A percentile compares a stretch with the other conserved stretches of the same genome.
Conservation (phyloP, 495 filamentous ascomycete species). For the Podospora australis region DNA sequence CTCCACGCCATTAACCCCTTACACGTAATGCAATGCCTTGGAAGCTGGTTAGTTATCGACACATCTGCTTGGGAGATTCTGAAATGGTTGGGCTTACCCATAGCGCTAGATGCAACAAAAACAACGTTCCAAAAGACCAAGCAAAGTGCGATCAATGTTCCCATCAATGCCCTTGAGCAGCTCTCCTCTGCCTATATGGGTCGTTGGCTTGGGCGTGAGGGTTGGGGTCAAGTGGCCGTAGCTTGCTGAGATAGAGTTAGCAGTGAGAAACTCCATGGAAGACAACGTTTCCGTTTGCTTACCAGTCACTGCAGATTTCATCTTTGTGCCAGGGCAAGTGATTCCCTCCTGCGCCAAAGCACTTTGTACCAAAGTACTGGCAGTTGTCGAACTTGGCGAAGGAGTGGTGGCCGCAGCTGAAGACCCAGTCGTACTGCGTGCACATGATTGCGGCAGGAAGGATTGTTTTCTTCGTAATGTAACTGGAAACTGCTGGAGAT, state of each 20-base stretch:
- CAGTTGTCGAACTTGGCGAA: conserved; percentile 24
- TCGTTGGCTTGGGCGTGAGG: neutral
- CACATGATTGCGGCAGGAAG: conserved; percentile 15
- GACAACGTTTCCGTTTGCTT: neutral
- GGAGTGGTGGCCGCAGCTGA: conserved; percentile 19
- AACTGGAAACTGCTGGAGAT: too few relatives aligned
- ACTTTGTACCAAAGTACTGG: conserved; percentile 16
- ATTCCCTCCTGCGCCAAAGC: conserved; percentile 17
- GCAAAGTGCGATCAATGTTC: too few relatives aligned
- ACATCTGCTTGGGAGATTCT: too few relatives aligned
- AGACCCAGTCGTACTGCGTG: conserved; percentile 22
- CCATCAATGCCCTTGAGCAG: too few relatives aligned
- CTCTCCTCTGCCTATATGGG: neutral
- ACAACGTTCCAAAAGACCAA: too few relatives aligned
- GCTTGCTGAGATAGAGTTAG: neutral
- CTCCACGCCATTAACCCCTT: too few relatives aligned
- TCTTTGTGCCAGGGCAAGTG: conserved; percentile 11
- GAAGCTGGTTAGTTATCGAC: too few relatives aligned
- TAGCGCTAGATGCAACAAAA: too few relatives aligned
- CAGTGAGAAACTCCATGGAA: neutral
- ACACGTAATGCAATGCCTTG: too few relatives aligned
- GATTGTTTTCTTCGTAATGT: too few relatives aligned
- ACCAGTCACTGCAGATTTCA: conserved; percentile 8
- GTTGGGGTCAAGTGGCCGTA: neutral
- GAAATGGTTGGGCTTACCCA: too few relatives aligned